These are phyloP conservation scores for Tagetes erecta DNA, from an alignment of 129 eudicot species.

Conservation along the genomic window DNA sequence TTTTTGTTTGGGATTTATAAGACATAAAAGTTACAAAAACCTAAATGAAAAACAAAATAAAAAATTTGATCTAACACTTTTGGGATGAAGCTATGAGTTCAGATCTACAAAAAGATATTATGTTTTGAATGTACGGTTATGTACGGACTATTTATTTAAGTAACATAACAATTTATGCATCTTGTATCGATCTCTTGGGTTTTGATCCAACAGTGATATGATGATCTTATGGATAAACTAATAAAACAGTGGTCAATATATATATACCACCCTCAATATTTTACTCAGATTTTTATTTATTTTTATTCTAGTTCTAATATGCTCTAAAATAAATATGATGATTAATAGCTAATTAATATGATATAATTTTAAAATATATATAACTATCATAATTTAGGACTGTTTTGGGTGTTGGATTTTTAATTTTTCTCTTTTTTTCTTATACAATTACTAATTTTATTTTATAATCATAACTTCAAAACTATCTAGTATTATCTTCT, in stretches of 20 bases:
- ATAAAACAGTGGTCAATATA: constrained; percentile 13
- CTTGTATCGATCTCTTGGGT: no score
- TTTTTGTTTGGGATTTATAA: no score
- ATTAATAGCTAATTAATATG: constrained; percentile 13
- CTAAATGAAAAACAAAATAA: neutral
- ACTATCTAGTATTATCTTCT: neutral
- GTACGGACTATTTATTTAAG: neutral
- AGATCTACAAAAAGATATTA: constrained; percentile 20
- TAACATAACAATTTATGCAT: no score
- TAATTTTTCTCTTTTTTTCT: neutral
- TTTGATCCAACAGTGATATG: constrained; percentile 4
- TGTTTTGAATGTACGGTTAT: neutral
- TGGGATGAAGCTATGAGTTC: constrained; percentile 9
- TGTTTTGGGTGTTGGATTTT: neutral
- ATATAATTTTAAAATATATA: constrained; percentile 9
- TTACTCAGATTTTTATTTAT: neutral
- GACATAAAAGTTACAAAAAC: neutral
- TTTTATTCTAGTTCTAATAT: neutral
- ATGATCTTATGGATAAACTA: constrained; percentile 25
- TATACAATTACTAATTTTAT: neutral
- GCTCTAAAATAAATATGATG: constrained; percentile 1
- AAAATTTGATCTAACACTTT: neutral
- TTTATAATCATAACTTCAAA: no score
- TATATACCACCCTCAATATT: constrained; percentile 9
- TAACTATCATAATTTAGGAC: neutral